Evolutionary conservation across 2,329 filamentous ascomycete species (phyloP).

Genomic region (Thelonectria rubi): DNA sequence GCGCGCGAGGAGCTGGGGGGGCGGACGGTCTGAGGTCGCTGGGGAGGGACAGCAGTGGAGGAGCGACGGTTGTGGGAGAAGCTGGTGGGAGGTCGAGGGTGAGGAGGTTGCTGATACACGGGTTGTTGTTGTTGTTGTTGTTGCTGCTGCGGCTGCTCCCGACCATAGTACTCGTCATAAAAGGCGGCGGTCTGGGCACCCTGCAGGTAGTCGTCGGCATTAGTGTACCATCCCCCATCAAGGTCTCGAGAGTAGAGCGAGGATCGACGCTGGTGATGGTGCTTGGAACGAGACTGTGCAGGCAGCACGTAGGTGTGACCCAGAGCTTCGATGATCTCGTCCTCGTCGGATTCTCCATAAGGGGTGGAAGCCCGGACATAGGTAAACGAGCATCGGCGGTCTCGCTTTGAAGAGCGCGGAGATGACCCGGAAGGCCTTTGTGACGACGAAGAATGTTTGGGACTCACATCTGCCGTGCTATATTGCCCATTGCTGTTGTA

Average conservation of each 20-base stretch:
- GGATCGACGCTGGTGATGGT: constrained; percentile 45
- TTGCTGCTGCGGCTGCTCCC: constrained; percentile 36
- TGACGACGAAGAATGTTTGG: constrained; percentile 57
- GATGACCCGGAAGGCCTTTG: constrained; percentile 50
- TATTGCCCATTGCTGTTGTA: constrained; percentile 71
- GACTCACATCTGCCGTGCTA: constrained; percentile 74
- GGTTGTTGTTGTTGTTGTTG: constrained; percentile 42
- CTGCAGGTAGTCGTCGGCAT: constrained; percentile 67
- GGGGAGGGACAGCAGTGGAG: constrained; percentile 61
- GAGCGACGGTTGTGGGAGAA: constrained; percentile 56
- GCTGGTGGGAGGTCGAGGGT: constrained; percentile 52
- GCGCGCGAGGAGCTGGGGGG: constrained; percentile 48
- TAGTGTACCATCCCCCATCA: constrained; percentile 66
- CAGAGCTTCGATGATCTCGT: constrained; percentile 65
- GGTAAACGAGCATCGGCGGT: constrained; percentile 66
- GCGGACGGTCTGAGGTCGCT: constrained; percentile 62
- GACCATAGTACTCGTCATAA: constrained; percentile 50
- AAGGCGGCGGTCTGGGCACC: constrained; percentile 44
- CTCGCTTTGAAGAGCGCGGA: constrained; percentile 53
- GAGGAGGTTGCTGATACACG: constrained; percentile 53
- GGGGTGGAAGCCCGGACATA: constrained; percentile 67
- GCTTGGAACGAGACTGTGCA: constrained; percentile 55
- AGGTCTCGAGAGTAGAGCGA: constrained; percentile 50
- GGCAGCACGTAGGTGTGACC: constrained; percentile 63
- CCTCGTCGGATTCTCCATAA: constrained; percentile 72